phyloP scores from a whole-genome alignment of 2,329 filamentous ascomycete genomes.

The Xylaria sp. region DNA sequence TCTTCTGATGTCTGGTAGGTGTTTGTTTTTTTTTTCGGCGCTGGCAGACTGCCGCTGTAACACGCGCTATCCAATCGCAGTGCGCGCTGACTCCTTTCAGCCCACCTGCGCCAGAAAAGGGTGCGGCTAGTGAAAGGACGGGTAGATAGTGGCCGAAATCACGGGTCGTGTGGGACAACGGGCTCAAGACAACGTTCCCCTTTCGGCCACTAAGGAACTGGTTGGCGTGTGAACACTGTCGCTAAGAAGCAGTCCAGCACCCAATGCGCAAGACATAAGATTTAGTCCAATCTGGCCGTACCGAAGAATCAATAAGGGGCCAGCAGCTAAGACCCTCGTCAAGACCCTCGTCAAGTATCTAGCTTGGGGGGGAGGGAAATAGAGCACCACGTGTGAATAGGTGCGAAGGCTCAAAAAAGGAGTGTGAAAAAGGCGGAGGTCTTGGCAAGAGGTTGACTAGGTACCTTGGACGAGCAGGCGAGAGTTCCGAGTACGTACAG shows the following conservation, averaged over 20 bases:
- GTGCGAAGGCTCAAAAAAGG: no score
- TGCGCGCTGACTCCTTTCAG: conserved; percentile 7
- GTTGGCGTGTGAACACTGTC: not conserved
- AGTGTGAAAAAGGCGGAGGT: no score
- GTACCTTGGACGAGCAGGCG: no score
- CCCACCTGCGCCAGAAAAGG: conserved; percentile 19
- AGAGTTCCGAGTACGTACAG: not conserved
- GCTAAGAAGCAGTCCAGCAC: not conserved
- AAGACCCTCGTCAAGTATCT: no score
- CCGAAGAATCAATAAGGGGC: no score
- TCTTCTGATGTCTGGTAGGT: not conserved
- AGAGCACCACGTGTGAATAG: no score
- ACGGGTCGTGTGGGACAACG: conserved; percentile 22
- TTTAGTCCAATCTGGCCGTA: not conserved
- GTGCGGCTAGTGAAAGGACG: not conserved
- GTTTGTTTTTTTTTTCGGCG: conserved; percentile 1
- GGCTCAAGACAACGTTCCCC: not conserved
- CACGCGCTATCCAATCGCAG: conserved; percentile 21
- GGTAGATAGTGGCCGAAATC: conserved; percentile 19
- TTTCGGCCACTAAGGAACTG: not conserved
- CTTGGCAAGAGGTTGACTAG: no score
- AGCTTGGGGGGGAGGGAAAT: no score
- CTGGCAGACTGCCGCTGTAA: conserved; percentile 7
- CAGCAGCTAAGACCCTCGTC: no score
- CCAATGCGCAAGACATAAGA: not conserved